A percentile compares a stretch with the other conserved stretches of the same genome.
phyloP scores from a whole-genome alignment of 352 stramenopile genomes.

The Phytopythium kandeliae region DNA sequence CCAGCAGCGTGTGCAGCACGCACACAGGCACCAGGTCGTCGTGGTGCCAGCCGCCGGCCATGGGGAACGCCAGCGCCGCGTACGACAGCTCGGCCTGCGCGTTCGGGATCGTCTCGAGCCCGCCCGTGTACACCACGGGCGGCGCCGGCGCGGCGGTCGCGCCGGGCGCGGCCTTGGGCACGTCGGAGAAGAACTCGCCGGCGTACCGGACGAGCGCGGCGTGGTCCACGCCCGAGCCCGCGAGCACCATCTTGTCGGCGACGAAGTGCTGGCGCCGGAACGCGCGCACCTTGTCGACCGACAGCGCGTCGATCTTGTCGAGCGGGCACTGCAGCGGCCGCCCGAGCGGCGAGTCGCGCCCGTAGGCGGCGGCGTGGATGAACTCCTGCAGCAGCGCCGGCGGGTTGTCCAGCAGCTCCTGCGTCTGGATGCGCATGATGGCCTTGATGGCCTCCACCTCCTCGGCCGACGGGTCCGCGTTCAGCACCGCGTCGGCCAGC shows the following conservation, averaged over 20 bases:
- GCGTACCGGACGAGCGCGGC: conserved; percentile 88
- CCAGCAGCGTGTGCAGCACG: conserved; percentile 97
- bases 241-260: conserved; percentile 88
- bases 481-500: conserved; percentile 85
- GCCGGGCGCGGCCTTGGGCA: conserved; percentile 20
- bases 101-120: conserved; percentile 59
- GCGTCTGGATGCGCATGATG: conserved; percentile 92
- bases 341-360: conserved; percentile 58
- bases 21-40: conserved; percentile 95
- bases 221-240: conserved; percentile 94
- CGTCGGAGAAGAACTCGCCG: conserved; percentile 83
- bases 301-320: conserved; percentile 75
- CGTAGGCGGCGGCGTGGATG: conserved; percentile 88
- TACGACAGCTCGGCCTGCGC: conserved; percentile 81
- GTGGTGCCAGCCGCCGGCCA: conserved; percentile 94
- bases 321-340: conserved; percentile 75
- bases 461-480: conserved; percentile 69
- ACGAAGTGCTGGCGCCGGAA: conserved; percentile 81
- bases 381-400: conserved; percentile 78
- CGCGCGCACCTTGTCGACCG: conserved; percentile 58
- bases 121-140: conserved; percentile 60
- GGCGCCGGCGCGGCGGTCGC: conserved; percentile 18
- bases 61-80: conserved; percentile 95
- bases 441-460: conserved; percentile 91
- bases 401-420: conserved; percentile 89